phyloP scores from a whole-genome alignment of 2,329 filamentous ascomycete genomes.

The Fusarium compactum region DNA sequence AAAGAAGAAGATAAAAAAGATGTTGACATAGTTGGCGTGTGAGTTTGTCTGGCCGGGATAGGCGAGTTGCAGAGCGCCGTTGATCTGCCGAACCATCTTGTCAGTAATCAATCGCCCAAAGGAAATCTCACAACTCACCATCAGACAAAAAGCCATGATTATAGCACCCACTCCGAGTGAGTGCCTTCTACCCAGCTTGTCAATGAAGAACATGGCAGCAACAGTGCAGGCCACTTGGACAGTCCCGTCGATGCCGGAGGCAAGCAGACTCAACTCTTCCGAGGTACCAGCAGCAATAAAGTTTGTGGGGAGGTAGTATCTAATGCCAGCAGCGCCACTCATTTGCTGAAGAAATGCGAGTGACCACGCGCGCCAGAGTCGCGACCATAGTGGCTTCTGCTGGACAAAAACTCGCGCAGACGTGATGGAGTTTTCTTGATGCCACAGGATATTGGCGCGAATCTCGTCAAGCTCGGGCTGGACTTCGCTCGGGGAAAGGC shows the following conservation, averaged over 20 bases:
- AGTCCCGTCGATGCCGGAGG: constrained; percentile 22
- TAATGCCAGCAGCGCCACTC: constrained; percentile 20
- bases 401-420: constrained; percentile 19
- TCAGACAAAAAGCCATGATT: constrained; percentile 27
- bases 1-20: constrained; percentile 27
- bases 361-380: constrained; percentile 23
- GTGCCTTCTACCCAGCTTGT: constrained; percentile 24
- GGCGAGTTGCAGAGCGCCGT: constrained; percentile 9
- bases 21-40: constrained; percentile 22
- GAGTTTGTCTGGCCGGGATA: constrained; percentile 23
- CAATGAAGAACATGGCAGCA: constrained; percentile 31
- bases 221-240: constrained; percentile 21
- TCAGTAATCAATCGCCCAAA: background rate
- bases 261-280: constrained; percentile 11
- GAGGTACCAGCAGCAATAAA: constrained; percentile 22
- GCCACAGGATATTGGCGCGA: constrained; percentile 25
- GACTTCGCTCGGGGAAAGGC: background rate
- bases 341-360: constrained; percentile 18
- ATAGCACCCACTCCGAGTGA: constrained; percentile 14
- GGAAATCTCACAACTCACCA: background rate
- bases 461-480: constrained; percentile 26
- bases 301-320: constrained; percentile 24
- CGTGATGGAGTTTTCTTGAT: constrained; percentile 20
- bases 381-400: constrained; percentile 22
- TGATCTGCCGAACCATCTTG: background rate